Evolutionary conservation across 495 filamentous ascomycete genomes (phyloP).

Genomic region (Daldinia concentrica): DNA sequence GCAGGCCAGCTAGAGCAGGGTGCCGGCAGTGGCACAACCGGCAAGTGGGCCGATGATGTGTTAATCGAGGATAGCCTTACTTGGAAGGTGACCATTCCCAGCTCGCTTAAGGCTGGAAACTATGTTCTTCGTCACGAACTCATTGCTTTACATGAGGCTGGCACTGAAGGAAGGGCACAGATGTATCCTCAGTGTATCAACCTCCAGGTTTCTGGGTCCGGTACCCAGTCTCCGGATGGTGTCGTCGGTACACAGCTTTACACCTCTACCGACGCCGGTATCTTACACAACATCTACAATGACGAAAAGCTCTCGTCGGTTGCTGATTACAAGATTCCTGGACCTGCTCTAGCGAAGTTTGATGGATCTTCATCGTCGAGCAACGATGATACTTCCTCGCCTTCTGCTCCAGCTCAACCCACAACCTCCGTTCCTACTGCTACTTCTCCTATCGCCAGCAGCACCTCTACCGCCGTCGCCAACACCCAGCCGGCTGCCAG

Average conservation of each 20-base stretch:
- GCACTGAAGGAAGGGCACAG: conserved; percentile 65
- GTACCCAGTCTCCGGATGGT: conserved; percentile 51
- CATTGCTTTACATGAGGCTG: conserved; percentile 71
- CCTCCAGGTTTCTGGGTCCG: conserved; percentile 68
- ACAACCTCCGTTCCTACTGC: not conserved
- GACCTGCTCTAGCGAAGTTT: conserved; percentile 40
- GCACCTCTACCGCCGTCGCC: not conserved
- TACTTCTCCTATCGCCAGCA: not conserved
- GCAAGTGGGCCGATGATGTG: conserved; percentile 70
- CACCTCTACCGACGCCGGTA: conserved; percentile 62
- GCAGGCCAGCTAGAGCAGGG: conserved; percentile 55
- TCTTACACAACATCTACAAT: conserved; percentile 67
- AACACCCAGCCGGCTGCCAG: not conserved
- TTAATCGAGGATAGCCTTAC: conserved; percentile 69
- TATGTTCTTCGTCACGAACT: conserved; percentile 78
- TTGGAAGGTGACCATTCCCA: conserved; percentile 68
- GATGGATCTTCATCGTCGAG: not conserved
- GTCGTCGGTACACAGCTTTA: conserved; percentile 64
- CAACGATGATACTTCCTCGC: not conserved
- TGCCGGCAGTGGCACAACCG: conserved; percentile 52
- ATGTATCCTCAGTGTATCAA: conserved; percentile 76
- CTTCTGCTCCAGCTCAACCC: not conserved
- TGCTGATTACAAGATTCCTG: conserved; percentile 49
- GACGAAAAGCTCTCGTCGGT: conserved; percentile 42
- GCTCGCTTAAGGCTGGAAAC: conserved; percentile 64